Percentiles rank a stretch among this genome's conserved stretches.
Evolutionary conservation across 2,329 filamentous ascomycete species (phyloP).

Genomic region (Paracoccidioides brasiliensis): DNA sequence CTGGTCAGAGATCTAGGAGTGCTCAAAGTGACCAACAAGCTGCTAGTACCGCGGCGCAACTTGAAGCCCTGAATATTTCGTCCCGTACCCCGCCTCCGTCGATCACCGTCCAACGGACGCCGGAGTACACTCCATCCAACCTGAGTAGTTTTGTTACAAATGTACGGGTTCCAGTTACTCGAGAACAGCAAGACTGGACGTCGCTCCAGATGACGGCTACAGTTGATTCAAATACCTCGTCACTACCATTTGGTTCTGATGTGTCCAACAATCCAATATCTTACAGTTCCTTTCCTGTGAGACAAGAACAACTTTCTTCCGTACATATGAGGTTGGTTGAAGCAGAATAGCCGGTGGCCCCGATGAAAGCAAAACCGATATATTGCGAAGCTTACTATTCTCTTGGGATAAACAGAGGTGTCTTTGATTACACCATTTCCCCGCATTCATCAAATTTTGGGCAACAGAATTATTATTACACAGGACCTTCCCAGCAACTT

Average conservation of each 20-base stretch:
- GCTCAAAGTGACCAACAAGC: constrained; percentile 1
- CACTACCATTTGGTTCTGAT: not conserved
- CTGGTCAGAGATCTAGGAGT: constrained; percentile 26
- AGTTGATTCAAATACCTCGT: not conserved
- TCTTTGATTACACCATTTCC: not conserved
- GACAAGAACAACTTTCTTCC: not conserved
- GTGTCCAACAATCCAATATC: not conserved
- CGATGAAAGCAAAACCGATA: not conserved
- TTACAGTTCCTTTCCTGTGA: not conserved
- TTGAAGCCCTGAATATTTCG: constrained; percentile 7
- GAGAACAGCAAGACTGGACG: not conserved
- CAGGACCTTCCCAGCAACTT: constrained; percentile 1
- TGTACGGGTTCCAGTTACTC: not conserved
- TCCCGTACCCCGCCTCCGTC: constrained; percentile 7
- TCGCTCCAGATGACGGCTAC: not conserved
- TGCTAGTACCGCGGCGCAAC: constrained; percentile 4
- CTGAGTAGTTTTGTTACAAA: constrained; percentile 2
- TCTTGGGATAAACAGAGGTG: not conserved
- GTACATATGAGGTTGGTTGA: constrained; percentile 2
- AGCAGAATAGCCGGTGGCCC: not conserved
- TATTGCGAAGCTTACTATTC: not conserved
- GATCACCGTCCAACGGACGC: constrained; percentile 4
- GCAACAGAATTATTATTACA: not conserved
- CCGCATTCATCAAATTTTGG: not conserved
- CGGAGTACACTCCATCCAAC: constrained; percentile 4